Base-by-base conservation (phyloP, 129 eudicot genomes). In the Calendula officinalis region DNA sequence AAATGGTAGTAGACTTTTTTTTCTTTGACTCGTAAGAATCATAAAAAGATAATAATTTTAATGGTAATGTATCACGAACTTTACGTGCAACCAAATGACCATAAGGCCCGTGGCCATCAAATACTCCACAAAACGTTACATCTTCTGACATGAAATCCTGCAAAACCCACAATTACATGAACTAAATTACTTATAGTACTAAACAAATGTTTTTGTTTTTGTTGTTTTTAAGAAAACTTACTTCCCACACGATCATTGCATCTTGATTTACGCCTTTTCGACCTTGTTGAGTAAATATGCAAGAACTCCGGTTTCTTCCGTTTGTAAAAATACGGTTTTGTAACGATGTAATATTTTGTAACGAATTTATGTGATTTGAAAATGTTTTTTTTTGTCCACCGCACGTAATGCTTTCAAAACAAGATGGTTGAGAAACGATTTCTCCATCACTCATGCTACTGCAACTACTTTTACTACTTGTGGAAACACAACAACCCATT, bases 231-330 rank as follows among this genome's bases (percentile, higher is more conserved):
- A 39, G 11, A 6, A 39, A 35, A 74, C 96, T 82, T 80, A 91
- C 98, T 76, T 91, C 98, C 98, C 98, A 91, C 17, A 83, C 98
- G 56, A 91, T 83, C 98, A 91, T 91, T 46, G 98, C 98, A 69
- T 91, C 98, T 64, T 91, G 98, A 57, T 91, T 91, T 59, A 91
- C 73, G 68, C 98, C 98, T 75, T 91, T 91, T 39, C 88, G 96
- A 4, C 98, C 98, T 68, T 91, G 98, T 64, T 87, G 96, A 64
- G 96, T 91, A 75, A 75, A 91, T 70, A 91, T 76, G 80, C 98
- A 91, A 60, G 96, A 87, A 72, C 76, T 78, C 13, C 72, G 79
- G 67, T 88, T 87, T 73, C 74, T 87, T 42, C 98, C 98, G 48
- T 91, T 91, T 40, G 84, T 67, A 60, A 78, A 76, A 45, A 84